Conservation (phyloP, 177 flowering plant species). For the Tripterygium wilfordii region DNA sequence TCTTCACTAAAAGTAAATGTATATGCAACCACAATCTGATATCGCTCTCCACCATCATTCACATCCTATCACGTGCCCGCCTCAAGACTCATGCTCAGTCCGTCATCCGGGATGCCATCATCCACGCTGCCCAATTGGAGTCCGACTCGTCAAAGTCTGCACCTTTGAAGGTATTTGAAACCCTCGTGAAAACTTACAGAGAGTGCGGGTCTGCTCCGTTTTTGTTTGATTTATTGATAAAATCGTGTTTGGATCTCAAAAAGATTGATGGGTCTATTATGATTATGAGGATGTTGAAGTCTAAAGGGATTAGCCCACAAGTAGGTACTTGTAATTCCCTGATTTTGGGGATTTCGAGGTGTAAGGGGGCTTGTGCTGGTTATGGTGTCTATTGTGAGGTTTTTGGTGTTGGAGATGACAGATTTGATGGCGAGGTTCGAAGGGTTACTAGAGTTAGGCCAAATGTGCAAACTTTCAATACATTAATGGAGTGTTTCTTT, state of each 20-base stretch:
- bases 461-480: conserved; percentile 59
- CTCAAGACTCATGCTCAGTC: conserved; percentile 34
- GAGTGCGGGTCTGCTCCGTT: conserved; percentile 79
- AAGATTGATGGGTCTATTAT: conserved; percentile 47
- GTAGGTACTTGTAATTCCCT: conserved; percentile 51
- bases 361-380: conserved; percentile 37
- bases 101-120: conserved; percentile 39
- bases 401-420: conserved; percentile 26
- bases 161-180: conserved; percentile 38
- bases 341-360: conserved; percentile 35
- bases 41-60: conserved; percentile 68
- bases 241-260: conserved; percentile 42
- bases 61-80: conserved; percentile 67
- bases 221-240: conserved; percentile 76
- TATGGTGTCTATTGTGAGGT: conserved; percentile 39
- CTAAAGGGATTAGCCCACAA: conserved; percentile 38
- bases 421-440: conserved; percentile 1
- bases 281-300: conserved; percentile 42
- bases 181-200: conserved; percentile 52
- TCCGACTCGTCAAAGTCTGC: conserved; percentile 3
- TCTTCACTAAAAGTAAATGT: conserved; percentile 39
- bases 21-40: conserved; percentile 47
- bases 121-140: conserved; percentile 16
- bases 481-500: conserved; percentile 52
- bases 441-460: conserved; percentile 28